Conservation (phyloP, 768 basidiomycete genomes). For the Chiua virens region DNA sequence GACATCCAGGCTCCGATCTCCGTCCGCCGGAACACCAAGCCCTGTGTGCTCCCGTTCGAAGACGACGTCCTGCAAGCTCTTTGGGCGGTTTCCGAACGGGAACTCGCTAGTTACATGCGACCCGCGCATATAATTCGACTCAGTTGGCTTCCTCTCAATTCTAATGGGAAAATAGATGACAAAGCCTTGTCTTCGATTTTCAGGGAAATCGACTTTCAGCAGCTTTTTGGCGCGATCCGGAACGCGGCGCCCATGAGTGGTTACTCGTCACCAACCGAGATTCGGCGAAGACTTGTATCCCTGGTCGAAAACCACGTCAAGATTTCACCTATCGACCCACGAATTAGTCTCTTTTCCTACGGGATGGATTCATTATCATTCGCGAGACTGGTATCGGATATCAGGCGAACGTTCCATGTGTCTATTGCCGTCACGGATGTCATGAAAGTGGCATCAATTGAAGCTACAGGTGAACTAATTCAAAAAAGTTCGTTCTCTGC, state of each 20-base stretch:
- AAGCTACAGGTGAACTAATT: slow-evolving; percentile 20
- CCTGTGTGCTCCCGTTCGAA: slow-evolving; percentile 29
- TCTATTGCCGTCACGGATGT: slow-evolving; percentile 28
- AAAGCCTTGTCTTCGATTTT: slow-evolving; percentile 31
- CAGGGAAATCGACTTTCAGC: slow-evolving; percentile 18
- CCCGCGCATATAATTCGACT: slow-evolving; percentile 50
- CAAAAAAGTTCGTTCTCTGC: not conserved
- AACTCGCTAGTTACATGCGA: slow-evolving; percentile 52
- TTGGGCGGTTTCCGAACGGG: slow-evolving; percentile 35
- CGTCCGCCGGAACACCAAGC: slow-evolving; percentile 36
- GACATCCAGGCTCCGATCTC: slow-evolving; percentile 36
- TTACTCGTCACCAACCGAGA: slow-evolving; percentile 8
- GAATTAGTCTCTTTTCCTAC: slow-evolving; percentile 32
- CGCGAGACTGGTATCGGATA: slow-evolving; percentile 20
- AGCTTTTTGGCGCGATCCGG: slow-evolving; percentile 14
- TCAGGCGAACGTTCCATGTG: slow-evolving; percentile 18
- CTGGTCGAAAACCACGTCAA: slow-evolving; percentile 27
- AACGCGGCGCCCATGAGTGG: not conserved
- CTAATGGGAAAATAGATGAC: slow-evolving; percentile 35
- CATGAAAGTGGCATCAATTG: slow-evolving; percentile 28
- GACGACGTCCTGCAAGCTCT: slow-evolving; percentile 30
- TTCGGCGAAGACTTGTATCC: slow-evolving; percentile 39
- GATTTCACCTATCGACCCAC: slow-evolving; percentile 17
- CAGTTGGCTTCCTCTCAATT: slow-evolving; percentile 47
- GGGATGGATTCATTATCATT: slow-evolving; percentile 35